Evolutionary conservation across 2,329 filamentous ascomycete genomes (phyloP).

Genomic region (Orbilia javanica): DNA sequence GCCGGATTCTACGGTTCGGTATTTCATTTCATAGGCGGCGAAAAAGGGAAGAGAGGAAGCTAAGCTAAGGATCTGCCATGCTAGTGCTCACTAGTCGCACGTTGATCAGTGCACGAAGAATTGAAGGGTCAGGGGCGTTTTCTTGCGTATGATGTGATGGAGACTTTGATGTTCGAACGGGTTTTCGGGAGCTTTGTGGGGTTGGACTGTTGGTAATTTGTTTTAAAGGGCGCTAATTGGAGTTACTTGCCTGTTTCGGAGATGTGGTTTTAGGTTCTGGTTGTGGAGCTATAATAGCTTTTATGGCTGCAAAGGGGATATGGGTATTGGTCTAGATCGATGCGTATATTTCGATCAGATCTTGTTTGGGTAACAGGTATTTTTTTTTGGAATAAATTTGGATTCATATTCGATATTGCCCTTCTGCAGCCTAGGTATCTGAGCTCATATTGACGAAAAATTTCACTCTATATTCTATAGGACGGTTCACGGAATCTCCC

Average conservation of each 20-base stretch:
- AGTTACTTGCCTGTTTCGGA: slow-evolving; percentile 8
- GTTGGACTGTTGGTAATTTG: slow-evolving; percentile 8
- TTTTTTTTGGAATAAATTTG: neutral
- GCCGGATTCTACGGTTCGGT: slow-evolving; percentile 4
- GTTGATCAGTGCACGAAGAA: slow-evolving; percentile 3
- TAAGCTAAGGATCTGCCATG: too few relatives aligned
- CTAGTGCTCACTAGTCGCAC: neutral
- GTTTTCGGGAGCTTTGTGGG: slow-evolving; percentile 16
- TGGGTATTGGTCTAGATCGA: too few relatives aligned
- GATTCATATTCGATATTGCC: neutral
- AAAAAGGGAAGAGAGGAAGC: too few relatives aligned
- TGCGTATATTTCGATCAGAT: neutral
- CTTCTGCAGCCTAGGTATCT: neutral
- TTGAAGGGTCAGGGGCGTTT: slow-evolving; percentile 6
- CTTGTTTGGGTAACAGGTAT: neutral
- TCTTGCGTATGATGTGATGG: slow-evolving; percentile 13
- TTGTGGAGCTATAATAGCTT: neutral
- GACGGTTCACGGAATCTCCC: neutral
- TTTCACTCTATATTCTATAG: neutral
- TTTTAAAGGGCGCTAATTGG: neutral
- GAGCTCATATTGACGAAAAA: neutral
- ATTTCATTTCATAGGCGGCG: slow-evolving; percentile 4
- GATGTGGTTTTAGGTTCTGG: neutral
- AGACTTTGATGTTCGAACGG: neutral
- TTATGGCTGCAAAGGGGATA: neutral